Evolutionary conservation across 441 rosid species (phyloP).

Genomic region (Pelargonium citronellum): DNA sequence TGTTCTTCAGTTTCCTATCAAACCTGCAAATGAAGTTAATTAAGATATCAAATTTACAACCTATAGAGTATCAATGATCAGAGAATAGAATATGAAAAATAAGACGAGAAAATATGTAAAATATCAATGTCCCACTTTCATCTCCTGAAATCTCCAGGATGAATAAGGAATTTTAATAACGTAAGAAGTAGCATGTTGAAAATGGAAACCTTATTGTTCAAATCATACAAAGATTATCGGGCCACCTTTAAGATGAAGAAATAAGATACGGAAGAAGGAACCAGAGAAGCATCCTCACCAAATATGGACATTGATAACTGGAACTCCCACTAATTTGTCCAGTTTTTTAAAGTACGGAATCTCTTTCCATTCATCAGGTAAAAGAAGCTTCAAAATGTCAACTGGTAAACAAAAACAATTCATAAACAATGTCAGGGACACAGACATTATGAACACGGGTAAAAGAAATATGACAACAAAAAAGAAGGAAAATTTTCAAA

Average conservation of each 20-base stretch:
- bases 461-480: background rate
- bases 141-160: background rate
- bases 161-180: too few species aligned
- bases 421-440: constrained; percentile 21
- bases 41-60: background rate
- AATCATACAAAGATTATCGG: background rate
- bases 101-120: background rate
- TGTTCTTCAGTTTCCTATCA: constrained; percentile 79
- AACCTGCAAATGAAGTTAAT: constrained; percentile 49
- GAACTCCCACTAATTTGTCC: constrained; percentile 93
- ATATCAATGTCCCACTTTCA: background rate
- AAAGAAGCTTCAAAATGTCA: constrained; percentile 77
- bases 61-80: background rate
- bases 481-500: background rate
- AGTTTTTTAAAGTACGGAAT: constrained; percentile 71
- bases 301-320: constrained; percentile 87
- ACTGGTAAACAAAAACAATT: constrained; percentile 38
- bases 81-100: background rate
- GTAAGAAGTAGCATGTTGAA: background rate
- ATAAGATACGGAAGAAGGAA: background rate
- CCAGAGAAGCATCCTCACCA: constrained; percentile 25
- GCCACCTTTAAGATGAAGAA: too few species aligned
- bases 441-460: background rate
- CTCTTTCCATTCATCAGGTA: constrained; percentile 80
- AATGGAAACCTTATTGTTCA: background rate